Conservation (phyloP, 106 monocot genomes). For the Amphibolis antarctica region DNA sequence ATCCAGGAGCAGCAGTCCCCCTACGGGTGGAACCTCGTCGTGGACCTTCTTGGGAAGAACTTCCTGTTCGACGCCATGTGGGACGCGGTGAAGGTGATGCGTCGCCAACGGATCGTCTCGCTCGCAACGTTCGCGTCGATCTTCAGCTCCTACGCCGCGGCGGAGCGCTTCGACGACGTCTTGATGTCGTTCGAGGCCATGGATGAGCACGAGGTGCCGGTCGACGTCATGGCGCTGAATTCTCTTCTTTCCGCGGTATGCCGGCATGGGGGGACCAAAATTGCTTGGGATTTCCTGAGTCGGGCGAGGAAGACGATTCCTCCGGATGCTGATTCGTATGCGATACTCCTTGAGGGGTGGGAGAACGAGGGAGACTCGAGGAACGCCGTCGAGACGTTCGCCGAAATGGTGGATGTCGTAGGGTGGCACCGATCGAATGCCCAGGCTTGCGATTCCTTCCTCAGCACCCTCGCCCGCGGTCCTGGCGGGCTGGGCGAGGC, state of each 20-base stretch:
- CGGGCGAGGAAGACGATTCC: constrained; percentile 2
- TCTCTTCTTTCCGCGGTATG: constrained; percentile 62
- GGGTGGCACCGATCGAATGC: constrained; percentile 49
- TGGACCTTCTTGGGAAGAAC: constrained; percentile 89
- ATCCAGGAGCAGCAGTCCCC: constrained; percentile 33
- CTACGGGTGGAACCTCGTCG: constrained; percentile 77
- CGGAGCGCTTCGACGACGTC: constrained; percentile 27
- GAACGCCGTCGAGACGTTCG: constrained; percentile 29
- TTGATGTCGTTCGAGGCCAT: constrained; percentile 38
- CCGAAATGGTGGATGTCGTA: constrained; percentile 39
- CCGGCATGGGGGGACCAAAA: constrained; percentile 25
- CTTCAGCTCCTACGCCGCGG: constrained; percentile 46
- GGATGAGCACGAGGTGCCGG: constrained; percentile 28
- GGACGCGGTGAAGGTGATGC: constrained; percentile 51
- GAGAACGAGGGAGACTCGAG: constrained; percentile 40
- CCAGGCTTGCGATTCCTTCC: constrained; percentile 67
- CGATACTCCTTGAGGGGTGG: constrained; percentile 73
- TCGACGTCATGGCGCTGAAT: constrained; percentile 48
- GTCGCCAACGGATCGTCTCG: constrained; percentile 30
- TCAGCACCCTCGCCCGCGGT: constrained; percentile 16
- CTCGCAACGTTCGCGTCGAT: constrained; percentile 79
- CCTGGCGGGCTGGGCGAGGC: constrained; percentile 19
- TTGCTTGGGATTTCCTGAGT: constrained; percentile 19
- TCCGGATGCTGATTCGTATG: constrained; percentile 62
- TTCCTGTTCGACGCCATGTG: constrained; percentile 59